Percentiles rank a stretch among this genome's conserved stretches.
Evolutionary conservation across 306 rosid genomes (phyloP).

Genomic region (Trifolium subterraneum): DNA sequence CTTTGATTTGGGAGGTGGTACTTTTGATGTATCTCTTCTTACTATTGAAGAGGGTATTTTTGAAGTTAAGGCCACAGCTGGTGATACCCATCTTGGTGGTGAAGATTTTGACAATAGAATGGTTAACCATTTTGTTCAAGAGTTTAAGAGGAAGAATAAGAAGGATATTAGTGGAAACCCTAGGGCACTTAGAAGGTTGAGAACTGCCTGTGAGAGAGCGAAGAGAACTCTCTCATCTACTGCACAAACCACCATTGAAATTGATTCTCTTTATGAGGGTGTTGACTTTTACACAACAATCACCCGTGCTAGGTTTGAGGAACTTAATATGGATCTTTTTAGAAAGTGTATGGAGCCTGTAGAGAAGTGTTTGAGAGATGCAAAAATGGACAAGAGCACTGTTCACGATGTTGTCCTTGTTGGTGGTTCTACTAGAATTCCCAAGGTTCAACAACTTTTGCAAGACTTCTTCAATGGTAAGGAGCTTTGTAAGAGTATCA

Average conservation of each 20-base stretch:
- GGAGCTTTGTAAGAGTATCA: constrained; percentile 75
- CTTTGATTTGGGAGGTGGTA: constrained; percentile 69
- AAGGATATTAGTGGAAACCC: constrained; percentile 75
- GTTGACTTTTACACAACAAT: constrained; percentile 71
- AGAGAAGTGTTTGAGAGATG: constrained; percentile 76
- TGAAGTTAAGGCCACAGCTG: constrained; percentile 79
- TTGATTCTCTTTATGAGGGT: constrained; percentile 77
- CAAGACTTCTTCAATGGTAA: constrained; percentile 87
- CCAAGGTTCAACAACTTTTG: constrained; percentile 73
- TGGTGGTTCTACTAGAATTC: constrained; percentile 86
- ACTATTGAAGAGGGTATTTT: constrained; percentile 80
- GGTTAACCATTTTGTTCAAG: constrained; percentile 84
- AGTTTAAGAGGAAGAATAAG: constrained; percentile 77
- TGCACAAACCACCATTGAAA: constrained; percentile 78
- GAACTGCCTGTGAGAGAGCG: constrained; percentile 78
- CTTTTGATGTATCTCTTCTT: constrained; percentile 73
- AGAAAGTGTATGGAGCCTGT: constrained; percentile 82
- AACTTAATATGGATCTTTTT: constrained; percentile 81
- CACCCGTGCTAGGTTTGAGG: constrained; percentile 79
- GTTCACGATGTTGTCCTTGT: constrained; percentile 82
- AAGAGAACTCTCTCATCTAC: constrained; percentile 84
- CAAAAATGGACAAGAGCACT: constrained; percentile 79
- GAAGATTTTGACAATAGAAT: constrained; percentile 78
- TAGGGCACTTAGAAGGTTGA: constrained; percentile 75
- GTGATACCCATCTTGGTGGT: constrained; percentile 88